A percentile compares a stretch with the other conserved stretches of the same genome.
Conservation (phyloP, 192 early-diverging fungal species). For the Allomyces arbusculus region DNA sequence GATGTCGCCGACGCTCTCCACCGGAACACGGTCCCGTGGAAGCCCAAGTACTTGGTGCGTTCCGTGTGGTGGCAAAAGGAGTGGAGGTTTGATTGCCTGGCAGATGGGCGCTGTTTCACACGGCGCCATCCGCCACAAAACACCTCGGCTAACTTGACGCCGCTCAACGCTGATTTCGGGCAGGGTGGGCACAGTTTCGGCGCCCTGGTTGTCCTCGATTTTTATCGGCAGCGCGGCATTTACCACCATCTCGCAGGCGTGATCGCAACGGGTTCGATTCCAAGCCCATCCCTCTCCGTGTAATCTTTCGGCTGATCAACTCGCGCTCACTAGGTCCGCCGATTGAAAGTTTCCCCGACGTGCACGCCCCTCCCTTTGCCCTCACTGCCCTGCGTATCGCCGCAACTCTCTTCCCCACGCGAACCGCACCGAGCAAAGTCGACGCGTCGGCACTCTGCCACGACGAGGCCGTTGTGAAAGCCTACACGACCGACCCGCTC, state of each 20-base stretch:
- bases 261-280: background rate
- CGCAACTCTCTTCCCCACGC: conserved; percentile 18
- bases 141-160: too few relatives aligned
- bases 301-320: conserved; percentile 27
- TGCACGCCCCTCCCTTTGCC: conserved; percentile 10
- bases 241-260: conserved; percentile 3
- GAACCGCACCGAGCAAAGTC: conserved; percentile 16
- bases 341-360: conserved; percentile 8
- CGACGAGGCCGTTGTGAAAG: conserved; percentile 16
- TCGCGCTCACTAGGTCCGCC: conserved; percentile 9
- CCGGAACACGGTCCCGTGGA: conserved; percentile 10
- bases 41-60: conserved; percentile 28
- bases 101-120: background rate
- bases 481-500: conserved; percentile 30
- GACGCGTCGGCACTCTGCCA: conserved; percentile 22
- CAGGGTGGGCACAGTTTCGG: too few relatives aligned
- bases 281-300: conserved; percentile 6
- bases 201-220: too few relatives aligned
- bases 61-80: background rate
- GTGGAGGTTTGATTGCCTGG: background rate
- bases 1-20: conserved; percentile 24
- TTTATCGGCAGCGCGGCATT: too few relatives aligned
- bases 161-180: too few relatives aligned
- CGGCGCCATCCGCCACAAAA: background rate
- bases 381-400: conserved; percentile 12